Evolutionary conservation across 495 filamentous ascomycete genomes (phyloP).

Genomic region (Talaromyces nanjingensis): DNA sequence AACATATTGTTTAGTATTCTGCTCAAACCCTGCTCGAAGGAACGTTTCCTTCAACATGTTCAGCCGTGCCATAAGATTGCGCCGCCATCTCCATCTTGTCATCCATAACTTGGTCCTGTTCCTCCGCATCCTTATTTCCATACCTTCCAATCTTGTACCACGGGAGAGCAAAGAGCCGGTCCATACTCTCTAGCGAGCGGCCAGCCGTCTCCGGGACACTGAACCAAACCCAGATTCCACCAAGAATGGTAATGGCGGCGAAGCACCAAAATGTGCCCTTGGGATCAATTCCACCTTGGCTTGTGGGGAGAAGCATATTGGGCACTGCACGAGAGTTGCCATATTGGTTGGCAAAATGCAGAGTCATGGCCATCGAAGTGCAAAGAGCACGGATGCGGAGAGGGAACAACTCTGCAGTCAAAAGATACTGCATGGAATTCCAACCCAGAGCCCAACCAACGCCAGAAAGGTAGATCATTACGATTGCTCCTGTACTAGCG

Average conservation of each 20-base stretch:
- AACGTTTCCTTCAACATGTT: no score
- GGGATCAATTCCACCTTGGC: constrained; percentile 37
- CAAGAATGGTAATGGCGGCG: constrained; percentile 28
- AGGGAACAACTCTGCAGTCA: constrained; percentile 71
- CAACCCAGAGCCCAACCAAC: constrained; percentile 68
- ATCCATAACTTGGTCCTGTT: constrained; percentile 27
- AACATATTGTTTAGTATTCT: background rate
- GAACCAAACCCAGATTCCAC: constrained; percentile 52
- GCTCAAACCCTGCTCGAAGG: no score
- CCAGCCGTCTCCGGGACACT: constrained; percentile 37
- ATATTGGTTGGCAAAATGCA: constrained; percentile 71
- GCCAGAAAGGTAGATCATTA: constrained; percentile 60
- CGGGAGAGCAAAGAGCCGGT: constrained; percentile 58
- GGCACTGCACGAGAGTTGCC: constrained; percentile 51
- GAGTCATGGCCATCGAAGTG: constrained; percentile 38
- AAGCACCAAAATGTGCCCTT: constrained; percentile 59
- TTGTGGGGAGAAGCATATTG: constrained; percentile 46
- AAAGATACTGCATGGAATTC: constrained; percentile 70
- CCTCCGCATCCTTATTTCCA: constrained; percentile 51
- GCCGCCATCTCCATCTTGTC: no score
- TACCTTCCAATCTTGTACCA: constrained; percentile 59
- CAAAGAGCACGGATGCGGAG: constrained; percentile 42
- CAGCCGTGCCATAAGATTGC: no score
- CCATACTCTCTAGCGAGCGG: constrained; percentile 48
- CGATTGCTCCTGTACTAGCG: constrained; percentile 49